A percentile compares a stretch with the other conserved stretches of the same genome.
These are phyloP conservation scores for Citrullus mucosospermus DNA, from an alignment of 306 rosid genomes.

Conservation along the genomic window DNA sequence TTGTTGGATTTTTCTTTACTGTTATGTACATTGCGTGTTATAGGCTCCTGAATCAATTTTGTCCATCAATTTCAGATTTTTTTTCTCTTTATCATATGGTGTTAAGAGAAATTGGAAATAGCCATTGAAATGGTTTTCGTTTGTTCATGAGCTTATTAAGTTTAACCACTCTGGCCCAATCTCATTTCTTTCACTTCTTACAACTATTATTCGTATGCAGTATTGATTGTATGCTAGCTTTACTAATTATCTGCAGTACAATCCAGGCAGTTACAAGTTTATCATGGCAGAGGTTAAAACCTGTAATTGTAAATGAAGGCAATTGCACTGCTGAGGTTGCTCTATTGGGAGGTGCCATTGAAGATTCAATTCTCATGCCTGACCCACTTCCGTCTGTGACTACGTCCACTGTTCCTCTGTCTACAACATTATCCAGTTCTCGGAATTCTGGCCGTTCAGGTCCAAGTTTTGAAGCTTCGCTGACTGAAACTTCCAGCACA, in stretches of 20 bases:
- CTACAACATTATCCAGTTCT: constrained; percentile 44
- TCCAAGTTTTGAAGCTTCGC: constrained; percentile 41
- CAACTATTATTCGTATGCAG: not conserved
- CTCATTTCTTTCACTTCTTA: not conserved
- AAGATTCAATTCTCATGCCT: constrained; percentile 96
- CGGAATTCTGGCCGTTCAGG: constrained; percentile 58
- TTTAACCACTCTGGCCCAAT: not conserved
- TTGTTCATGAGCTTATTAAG: not conserved
- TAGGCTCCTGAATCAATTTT: not conserved
- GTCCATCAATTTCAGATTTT: not conserved
- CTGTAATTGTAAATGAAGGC: constrained; percentile 70
- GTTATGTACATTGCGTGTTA: not conserved
- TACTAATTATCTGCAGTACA: constrained; percentile 17
- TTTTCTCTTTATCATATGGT: not conserved
- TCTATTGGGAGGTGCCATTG: constrained; percentile 80
- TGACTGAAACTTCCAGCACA: constrained; percentile 34
- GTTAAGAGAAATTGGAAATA: not conserved
- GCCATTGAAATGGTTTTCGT: not conserved
- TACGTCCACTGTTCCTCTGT: constrained; percentile 44
- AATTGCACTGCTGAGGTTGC: constrained; percentile 68
- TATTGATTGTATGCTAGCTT: not conserved
- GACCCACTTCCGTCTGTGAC: constrained; percentile 88
- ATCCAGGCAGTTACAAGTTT: constrained; percentile 88
- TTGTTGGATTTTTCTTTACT: not conserved
- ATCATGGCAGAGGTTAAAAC: constrained; percentile 98